phyloP scores from a whole-genome alignment of 257 asterid species.

The Knoxia roxburghii region DNA sequence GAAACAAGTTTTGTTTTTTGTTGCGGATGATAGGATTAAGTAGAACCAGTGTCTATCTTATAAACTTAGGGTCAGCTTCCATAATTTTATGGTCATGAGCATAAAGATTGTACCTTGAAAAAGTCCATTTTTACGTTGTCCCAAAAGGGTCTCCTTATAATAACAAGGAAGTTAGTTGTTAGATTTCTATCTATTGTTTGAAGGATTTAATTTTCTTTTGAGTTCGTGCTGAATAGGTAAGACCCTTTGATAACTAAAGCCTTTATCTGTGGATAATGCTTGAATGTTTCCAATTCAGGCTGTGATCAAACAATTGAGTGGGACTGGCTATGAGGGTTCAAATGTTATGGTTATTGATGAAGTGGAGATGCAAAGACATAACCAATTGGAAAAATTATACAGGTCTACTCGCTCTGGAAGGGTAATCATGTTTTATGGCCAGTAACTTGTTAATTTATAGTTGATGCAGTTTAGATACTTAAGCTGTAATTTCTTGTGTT shows the following conservation, averaged over 20 bases:
- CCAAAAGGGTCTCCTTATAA: not conserved
- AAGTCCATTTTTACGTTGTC: not conserved
- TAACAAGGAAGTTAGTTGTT: not conserved
- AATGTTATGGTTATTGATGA: conserved; percentile 84
- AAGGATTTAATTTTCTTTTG: not conserved
- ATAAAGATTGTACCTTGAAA: not conserved
- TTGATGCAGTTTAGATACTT: conserved; percentile 1
- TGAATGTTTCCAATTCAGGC: conserved; percentile 44
- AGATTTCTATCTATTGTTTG: not conserved
- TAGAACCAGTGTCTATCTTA: not conserved
- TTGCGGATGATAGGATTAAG: conserved; percentile 1
- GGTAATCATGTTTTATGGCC: conserved; percentile 38
- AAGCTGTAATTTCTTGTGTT: not conserved
- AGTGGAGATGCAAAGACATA: conserved; percentile 85
- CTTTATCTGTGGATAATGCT: not conserved
- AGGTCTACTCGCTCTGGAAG: conserved; percentile 86
- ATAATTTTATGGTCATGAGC: not conserved
- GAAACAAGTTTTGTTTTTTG: not conserved
- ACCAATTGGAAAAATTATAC: conserved; percentile 77
- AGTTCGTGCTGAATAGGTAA: not conserved
- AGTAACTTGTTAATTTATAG: not conserved
- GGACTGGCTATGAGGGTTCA: conserved; percentile 89
- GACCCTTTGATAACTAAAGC: not conserved
- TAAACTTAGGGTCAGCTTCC: not conserved
- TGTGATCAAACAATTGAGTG: conserved; percentile 86